These are phyloP conservation scores for Eimeria falciformis DNA, from an alignment of 169 alveolate species.

Conservation along the genomic window DNA sequence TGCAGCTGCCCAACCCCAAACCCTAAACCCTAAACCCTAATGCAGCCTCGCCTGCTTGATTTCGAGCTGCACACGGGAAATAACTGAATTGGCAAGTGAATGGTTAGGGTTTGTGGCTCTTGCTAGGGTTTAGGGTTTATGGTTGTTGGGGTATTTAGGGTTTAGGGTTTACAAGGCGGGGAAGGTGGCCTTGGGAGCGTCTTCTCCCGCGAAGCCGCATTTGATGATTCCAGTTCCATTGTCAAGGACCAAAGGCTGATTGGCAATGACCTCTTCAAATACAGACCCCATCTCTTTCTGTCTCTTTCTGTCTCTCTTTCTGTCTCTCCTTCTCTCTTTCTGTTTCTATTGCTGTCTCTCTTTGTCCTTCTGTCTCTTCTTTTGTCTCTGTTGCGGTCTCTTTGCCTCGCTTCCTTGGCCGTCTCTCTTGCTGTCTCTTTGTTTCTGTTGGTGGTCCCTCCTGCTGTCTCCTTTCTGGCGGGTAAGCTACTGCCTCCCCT, in stretches of 20 bases:
- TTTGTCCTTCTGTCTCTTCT: neutral
- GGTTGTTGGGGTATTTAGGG: neutral
- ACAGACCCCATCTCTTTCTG: constrained; percentile 8
- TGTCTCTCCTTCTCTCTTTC: neutral
- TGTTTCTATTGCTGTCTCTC: neutral
- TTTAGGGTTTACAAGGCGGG: constrained; percentile 79
- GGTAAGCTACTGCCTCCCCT: too few species aligned
- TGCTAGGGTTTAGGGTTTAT: too few species aligned
- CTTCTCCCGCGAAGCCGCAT: constrained; percentile 88
- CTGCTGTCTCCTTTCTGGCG: too few species aligned
- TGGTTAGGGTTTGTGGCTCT: too few species aligned
- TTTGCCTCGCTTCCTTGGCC: neutral
- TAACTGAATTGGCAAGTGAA: too few species aligned
- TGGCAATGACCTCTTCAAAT: constrained; percentile 75
- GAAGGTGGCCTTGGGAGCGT: constrained; percentile 84
- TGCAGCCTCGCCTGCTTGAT: too few species aligned
- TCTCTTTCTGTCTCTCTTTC: constrained; percentile 1
- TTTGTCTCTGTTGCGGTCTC: neutral
- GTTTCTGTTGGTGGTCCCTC: too few species aligned
- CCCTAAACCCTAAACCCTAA: too few species aligned
- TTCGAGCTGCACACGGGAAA: too few species aligned
- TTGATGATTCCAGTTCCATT: constrained; percentile 88
- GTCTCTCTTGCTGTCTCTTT: neutral
- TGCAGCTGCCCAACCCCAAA: too few species aligned
- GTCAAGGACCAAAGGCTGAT: constrained; percentile 84